These are phyloP conservation scores for Chytriomyces sp. DNA, from an alignment of 192 early-diverging fungal genomes.

Conservation along the genomic window DNA sequence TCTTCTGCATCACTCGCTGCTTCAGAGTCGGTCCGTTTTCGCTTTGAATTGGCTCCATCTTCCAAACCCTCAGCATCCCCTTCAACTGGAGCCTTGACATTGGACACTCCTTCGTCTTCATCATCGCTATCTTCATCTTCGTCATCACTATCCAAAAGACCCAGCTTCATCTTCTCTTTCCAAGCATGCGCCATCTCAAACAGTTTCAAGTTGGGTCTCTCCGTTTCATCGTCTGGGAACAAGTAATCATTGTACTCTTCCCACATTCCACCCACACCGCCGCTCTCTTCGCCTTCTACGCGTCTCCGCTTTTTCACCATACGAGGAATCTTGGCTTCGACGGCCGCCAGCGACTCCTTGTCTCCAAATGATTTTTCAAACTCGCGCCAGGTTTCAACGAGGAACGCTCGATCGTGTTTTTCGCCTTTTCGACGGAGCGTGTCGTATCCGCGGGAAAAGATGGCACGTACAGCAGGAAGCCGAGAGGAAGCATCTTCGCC, in stretches of 20 bases:
- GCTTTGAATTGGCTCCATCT: not conserved
- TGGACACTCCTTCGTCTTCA: not conserved
- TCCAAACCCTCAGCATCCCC: not conserved
- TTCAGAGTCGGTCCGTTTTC: not conserved
- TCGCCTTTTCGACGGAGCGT: constrained; percentile 68
- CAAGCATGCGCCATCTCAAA: constrained; percentile 83
- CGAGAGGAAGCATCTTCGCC: constrained; percentile 47
- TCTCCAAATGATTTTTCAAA: constrained; percentile 72
- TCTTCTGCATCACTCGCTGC: not conserved
- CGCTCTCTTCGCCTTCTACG: constrained; percentile 63
- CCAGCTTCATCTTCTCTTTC: constrained; percentile 2
- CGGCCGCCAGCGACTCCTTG: constrained; percentile 49
- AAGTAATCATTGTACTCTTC: constrained; percentile 99
- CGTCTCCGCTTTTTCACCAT: constrained; percentile 88
- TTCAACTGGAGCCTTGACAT: not conserved
- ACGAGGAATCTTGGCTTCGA: constrained; percentile 81
- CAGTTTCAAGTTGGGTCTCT: constrained; percentile 86
- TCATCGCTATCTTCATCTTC: constrained; percentile 63
- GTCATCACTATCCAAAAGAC: constrained; percentile 3
- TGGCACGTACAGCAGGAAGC: constrained; percentile 62
- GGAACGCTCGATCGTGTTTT: constrained; percentile 86
- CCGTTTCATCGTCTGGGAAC: constrained; percentile 93
- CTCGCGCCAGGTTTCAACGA: constrained; percentile 92
- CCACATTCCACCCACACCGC: constrained; percentile 53
- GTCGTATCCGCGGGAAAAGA: constrained; percentile 79